phyloP scores from a whole-genome alignment of 345 rosid genomes.

The Psidium friedrichsthalianum region DNA sequence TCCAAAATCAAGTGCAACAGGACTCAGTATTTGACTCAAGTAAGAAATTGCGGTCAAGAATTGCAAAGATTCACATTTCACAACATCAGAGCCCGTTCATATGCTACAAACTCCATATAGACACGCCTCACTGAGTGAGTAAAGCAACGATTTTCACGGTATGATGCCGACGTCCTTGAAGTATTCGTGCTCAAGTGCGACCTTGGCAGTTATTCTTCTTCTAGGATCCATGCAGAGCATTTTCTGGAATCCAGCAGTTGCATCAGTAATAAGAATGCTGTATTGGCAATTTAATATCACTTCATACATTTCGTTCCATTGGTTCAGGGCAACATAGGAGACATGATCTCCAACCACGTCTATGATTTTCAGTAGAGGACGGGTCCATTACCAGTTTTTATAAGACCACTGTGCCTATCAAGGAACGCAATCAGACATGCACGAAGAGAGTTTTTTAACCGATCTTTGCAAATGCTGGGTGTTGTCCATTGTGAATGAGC shows the following conservation, averaged over 20 bases:
- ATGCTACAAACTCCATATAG: not conserved
- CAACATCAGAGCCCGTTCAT: conserved; percentile 8
- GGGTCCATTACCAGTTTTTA: not conserved
- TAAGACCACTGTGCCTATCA: not conserved
- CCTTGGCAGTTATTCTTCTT: conserved; percentile 76
- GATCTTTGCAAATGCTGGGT: not conserved
- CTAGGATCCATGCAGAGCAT: conserved; percentile 68
- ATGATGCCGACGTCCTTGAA: conserved; percentile 48
- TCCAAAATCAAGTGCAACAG: not conserved
- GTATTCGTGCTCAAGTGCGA: conserved; percentile 80
- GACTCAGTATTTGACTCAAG: not conserved
- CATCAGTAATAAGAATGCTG: not conserved
- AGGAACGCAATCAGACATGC: not conserved
- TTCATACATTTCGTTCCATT: not conserved
- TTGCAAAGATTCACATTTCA: not conserved
- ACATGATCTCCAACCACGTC: not conserved
- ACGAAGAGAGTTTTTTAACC: not conserved
- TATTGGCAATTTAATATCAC: not conserved
- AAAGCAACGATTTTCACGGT: conserved; percentile 10
- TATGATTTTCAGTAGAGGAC: not conserved
- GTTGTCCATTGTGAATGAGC: not conserved
- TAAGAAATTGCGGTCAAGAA: not conserved
- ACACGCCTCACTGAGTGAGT: not conserved
- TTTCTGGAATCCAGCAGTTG: conserved; percentile 37
- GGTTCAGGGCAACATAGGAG: not conserved